phyloP scores from a whole-genome alignment of 2,329 filamentous ascomycete genomes.

The Didymella segeticola region DNA sequence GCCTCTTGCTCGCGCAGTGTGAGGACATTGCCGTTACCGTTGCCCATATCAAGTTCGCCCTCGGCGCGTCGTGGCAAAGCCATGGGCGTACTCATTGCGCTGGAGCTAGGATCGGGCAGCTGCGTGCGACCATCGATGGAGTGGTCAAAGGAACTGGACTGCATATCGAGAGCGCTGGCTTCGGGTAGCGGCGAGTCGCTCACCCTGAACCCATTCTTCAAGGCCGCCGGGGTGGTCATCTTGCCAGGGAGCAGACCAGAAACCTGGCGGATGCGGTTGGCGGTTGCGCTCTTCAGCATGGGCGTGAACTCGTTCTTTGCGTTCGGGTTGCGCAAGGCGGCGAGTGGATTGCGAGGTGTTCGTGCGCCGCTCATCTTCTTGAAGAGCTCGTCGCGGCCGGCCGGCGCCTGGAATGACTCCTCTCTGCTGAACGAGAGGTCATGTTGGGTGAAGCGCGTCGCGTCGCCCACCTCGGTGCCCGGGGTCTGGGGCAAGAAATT shows the following conservation, averaged over 20 bases:
- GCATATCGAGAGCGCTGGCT: slow-evolving; percentile 65
- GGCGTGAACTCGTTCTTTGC: slow-evolving; percentile 87
- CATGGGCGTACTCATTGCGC: slow-evolving; percentile 80
- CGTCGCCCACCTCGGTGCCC: slow-evolving; percentile 82
- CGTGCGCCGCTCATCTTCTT: slow-evolving; percentile 70
- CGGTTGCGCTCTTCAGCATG: slow-evolving; percentile 81
- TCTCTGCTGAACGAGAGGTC: slow-evolving; percentile 85
- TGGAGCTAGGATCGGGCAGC: slow-evolving; percentile 79
- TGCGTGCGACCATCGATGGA: slow-evolving; percentile 71
- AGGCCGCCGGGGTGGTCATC: slow-evolving; percentile 68
- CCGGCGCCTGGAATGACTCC: slow-evolving; percentile 78
- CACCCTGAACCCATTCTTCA: slow-evolving; percentile 67
- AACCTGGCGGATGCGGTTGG: slow-evolving; percentile 63
- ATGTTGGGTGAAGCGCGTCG: slow-evolving; percentile 72
- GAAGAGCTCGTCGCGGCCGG: slow-evolving; percentile 76
- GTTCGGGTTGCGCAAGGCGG: slow-evolving; percentile 59
- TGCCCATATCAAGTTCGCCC: slow-evolving; percentile 66
- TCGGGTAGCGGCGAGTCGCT: slow-evolving; percentile 79
- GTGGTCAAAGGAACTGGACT: slow-evolving; percentile 59
- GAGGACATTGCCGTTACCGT: slow-evolving; percentile 87
- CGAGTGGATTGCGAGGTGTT: slow-evolving; percentile 79
- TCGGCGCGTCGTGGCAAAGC: slow-evolving; percentile 71
- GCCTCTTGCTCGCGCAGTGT: slow-evolving; percentile 94
- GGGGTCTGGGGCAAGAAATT: slow-evolving; percentile 76
- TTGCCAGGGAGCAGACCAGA: slow-evolving; percentile 49